Evolutionary conservation across 2,329 filamentous ascomycete genomes (phyloP).

Genomic region (Coniochaeta sp.): DNA sequence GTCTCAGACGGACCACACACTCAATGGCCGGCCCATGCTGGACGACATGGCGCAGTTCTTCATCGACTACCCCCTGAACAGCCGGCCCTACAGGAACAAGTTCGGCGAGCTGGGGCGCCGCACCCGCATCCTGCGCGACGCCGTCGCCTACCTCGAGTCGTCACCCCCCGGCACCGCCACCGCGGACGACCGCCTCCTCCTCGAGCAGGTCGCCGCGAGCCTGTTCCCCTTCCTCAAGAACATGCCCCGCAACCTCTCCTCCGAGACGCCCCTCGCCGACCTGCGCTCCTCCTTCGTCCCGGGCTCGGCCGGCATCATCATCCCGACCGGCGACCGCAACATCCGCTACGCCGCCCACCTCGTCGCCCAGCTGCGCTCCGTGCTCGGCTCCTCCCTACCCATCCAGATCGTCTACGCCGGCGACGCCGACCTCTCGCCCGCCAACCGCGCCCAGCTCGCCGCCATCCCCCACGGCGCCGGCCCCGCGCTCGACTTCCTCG

Average conservation of each 20-base stretch:
- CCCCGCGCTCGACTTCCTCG: slow-evolving; percentile 20
- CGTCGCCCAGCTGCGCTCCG: slow-evolving; percentile 21
- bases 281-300: slow-evolving; percentile 10
- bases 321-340: slow-evolving; percentile 22
- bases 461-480: slow-evolving; percentile 4
- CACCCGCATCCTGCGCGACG: slow-evolving; percentile 12
- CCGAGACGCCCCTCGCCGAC: slow-evolving; percentile 10
- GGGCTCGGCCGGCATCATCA: slow-evolving; percentile 24
- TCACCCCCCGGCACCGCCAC: neutral
- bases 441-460: slow-evolving; percentile 16
- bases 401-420: slow-evolving; percentile 30
- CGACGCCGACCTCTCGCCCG: slow-evolving; percentile 19
- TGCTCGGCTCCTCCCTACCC: slow-evolving; percentile 21
- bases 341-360: slow-evolving; percentile 28
- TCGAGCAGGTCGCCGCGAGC: slow-evolving; percentile 9
- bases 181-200: slow-evolving; percentile 5
- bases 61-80: slow-evolving; percentile 18
- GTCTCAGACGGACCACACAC: neutral
- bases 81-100: slow-evolving; percentile 18
- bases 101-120: slow-evolving; percentile 26
- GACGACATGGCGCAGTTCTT: slow-evolving; percentile 13
- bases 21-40: neutral
- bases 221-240: slow-evolving; percentile 19
- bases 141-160: slow-evolving; percentile 11
- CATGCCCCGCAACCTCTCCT: slow-evolving; percentile 1